Base-by-base conservation (phyloP, 2,329 filamentous ascomycete species). In the Trichoderma hamatum region DNA sequence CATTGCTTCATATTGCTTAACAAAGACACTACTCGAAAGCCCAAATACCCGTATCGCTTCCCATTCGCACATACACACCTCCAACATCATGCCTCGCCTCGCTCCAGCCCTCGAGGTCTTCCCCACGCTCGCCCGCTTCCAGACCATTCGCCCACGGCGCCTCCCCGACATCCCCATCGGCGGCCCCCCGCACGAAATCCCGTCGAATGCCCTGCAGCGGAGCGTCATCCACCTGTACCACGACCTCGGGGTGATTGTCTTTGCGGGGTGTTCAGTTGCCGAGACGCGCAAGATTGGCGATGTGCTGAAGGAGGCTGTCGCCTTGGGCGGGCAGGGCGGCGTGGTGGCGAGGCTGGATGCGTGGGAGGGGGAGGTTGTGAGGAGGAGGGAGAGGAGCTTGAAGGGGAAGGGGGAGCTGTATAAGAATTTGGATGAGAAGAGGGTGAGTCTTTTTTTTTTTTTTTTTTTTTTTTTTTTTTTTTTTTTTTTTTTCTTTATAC, bases 231-330 rank as follows among this genome's bases (percentile, higher is more conserved):
- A 72, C 34, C 19, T 79, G 3, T 79, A 79, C 61, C 72, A 78
- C 24, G 78, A 80, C 58, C 72, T 79, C 0, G 78, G 78, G 3
- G 74, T 78, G 2, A 51, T 80, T 21, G 73, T 75, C 14, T 80
- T 73, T 63, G 74, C 74, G 5, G 78, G 78, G 1, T 72, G 74
- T 6, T 69, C 69, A 9, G 62, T 69, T 2, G 3, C 10, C 16
- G 74, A 79, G 67, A 71, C 73, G 1, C 4, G 24, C 13, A 28
- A 61, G 7, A 75, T 80, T 5, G 75, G 71, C 7, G 54, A 70
- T 11, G 46, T 79, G 0, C 55, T 80, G 11, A 16, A 46, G 11
- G 49, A 61, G 32, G 43, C 72, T 0, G 55, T 72, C 6, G n/a
- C 64, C 7, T 62, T 65, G 60, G 72, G 72, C 32, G 72, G 74